Evolutionary conservation across 306 rosid genomes (phyloP).

Genomic region (Lathyrus sativus): DNA sequence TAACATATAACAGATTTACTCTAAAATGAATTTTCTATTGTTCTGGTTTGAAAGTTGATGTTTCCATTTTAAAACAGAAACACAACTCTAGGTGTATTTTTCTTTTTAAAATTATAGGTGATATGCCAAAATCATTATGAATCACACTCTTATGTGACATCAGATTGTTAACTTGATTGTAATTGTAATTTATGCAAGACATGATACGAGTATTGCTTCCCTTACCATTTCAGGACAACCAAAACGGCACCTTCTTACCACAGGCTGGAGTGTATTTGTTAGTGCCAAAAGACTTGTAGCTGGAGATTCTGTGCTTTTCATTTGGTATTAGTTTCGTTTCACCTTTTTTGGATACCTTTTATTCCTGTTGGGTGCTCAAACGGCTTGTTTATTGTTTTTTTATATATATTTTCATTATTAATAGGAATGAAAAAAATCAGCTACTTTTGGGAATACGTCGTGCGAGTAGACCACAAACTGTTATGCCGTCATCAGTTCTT

Average conservation of each 20-base stretch:
- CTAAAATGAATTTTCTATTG: background rate
- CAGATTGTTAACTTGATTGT: background rate
- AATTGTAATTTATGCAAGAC: constrained; percentile 2
- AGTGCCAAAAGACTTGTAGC: constrained; percentile 92
- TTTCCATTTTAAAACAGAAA: constrained; percentile 8
- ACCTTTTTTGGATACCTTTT: constrained; percentile 25
- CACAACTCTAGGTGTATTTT: background rate
- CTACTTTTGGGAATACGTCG: constrained; percentile 88
- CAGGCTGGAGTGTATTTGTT: constrained; percentile 93
- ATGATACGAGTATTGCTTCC: constrained; percentile 39
- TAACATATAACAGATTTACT: too few relatives aligned
- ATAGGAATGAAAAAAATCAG: constrained; percentile 89
- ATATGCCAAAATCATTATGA: background rate
- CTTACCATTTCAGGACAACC: constrained; percentile 76
- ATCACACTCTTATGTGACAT: background rate
- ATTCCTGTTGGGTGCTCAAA: constrained; percentile 16
- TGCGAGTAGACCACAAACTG: constrained; percentile 76
- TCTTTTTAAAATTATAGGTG: background rate
- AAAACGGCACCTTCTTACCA: constrained; percentile 90
- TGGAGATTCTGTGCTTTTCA: constrained; percentile 92
- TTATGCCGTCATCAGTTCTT: constrained; percentile 84
- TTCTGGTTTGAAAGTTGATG: background rate
- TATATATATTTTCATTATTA: constrained; percentile 3
- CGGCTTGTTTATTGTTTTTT: constrained; percentile 21
- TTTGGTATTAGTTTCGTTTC: constrained; percentile 54